phyloP scores from a whole-genome alignment of 331 rosid genomes.

The Spiraea crenata region DNA sequence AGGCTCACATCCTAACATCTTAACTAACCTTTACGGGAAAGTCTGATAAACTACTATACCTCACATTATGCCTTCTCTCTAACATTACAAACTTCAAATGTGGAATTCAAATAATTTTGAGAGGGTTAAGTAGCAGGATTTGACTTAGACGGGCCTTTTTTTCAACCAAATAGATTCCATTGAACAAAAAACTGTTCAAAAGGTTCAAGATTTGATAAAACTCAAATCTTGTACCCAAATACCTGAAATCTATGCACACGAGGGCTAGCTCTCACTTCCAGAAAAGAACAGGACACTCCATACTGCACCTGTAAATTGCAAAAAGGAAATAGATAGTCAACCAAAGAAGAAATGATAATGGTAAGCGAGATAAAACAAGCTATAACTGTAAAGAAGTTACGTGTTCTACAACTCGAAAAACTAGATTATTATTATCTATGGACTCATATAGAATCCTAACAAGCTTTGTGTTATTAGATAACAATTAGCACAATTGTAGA shows the following conservation, averaged over 20 bases:
- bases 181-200: not conserved
- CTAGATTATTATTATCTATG: not conserved
- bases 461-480: not conserved
- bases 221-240: not conserved
- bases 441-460: not conserved
- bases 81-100: not conserved
- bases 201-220: not conserved
- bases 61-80: not conserved
- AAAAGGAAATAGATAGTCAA: conserved; percentile 6
- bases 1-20: conserved; percentile 6
- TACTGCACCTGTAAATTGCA: conserved; percentile 50
- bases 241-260: conserved; percentile 72
- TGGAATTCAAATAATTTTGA: not conserved
- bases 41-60: not conserved
- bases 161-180: not conserved
- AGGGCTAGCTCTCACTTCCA: conserved; percentile 45
- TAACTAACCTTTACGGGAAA: not conserved
- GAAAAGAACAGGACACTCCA: conserved; percentile 46
- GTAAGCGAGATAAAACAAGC: conserved; percentile 7
- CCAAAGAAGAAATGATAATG: conserved; percentile 13
- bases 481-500: not conserved
- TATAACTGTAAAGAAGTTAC: not conserved
- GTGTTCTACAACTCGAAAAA: not conserved
- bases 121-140: not conserved
- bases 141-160: not conserved